Evolutionary conservation across 2,329 filamentous ascomycete genomes (phyloP), one percentile per base, ranked within the genome.

Genomic region (Ophiocordyceps sinensis): DNA sequence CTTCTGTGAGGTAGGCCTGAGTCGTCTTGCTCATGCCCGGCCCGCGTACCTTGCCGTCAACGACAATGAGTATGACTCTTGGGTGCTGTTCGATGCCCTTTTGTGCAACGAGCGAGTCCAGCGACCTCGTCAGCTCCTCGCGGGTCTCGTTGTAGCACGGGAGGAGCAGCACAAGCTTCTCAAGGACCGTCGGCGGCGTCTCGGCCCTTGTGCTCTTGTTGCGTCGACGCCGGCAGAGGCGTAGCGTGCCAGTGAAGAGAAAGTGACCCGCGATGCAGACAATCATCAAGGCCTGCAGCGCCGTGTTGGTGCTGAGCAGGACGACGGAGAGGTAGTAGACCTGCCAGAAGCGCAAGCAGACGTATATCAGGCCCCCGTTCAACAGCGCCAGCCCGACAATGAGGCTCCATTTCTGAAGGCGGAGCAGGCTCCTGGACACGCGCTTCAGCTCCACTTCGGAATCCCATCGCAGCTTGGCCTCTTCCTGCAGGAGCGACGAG

Each of bases 141-240:
- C 53, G 49, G 0, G 63, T 67, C 47, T 71, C 66, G 46, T 70
- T 70, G 51, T 70, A 71, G 51, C 67, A 71, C 1, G 67, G 66
- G 5, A 70, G 53, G 28, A 70, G 50, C 28, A 68, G 47, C 2
- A 70, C 64, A 54, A 70, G 57, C 38, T 58, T 58, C 47, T 70
- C 66, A 0, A 59, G 62, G 28, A 54, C 51, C 38, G 63, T 60
- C 0, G 64, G 64, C 0, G 53, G 36, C 5, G 53, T 47, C 13
- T 60, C 58, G 4, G 23, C 23, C 23, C 23, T 7, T 7, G n/a
- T n/a, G n/a, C 23, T 23, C 23, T 7, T 23, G 4, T 23, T 7
- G 40, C 59, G 58, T 13, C 47, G 49, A n/a, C 46, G 45, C 41
- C 49, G 47, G 36, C 48, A 61, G 3, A 52, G 54, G 39, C 57